These are phyloP conservation scores for Alternaria solani DNA, from an alignment of 2,329 filamentous ascomycete genomes.

Conservation along the genomic window DNA sequence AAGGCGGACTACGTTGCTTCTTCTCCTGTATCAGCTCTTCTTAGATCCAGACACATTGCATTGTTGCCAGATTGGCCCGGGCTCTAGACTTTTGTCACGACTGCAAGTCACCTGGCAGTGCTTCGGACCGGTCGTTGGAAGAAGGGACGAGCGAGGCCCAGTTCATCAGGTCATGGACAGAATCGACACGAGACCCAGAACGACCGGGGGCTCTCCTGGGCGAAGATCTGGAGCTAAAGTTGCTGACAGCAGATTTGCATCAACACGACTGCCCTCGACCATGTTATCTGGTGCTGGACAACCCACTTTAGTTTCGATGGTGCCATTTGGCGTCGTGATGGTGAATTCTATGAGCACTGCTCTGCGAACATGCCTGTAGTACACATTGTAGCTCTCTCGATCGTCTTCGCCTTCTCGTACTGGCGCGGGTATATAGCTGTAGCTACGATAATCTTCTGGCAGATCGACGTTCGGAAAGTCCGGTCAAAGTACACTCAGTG, in stretches of 20 bases:
- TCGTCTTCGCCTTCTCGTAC: not conserved
- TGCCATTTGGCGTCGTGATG: not conserved
- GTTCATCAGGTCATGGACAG: not conserved
- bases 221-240: not conserved
- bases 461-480: not conserved
- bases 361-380: not conserved
- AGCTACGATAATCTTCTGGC: not conserved
- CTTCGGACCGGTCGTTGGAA: too few relatives aligned
- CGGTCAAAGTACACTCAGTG: not conserved
- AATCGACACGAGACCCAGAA: not conserved
- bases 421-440: not conserved
- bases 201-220: not conserved
- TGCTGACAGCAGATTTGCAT: not conserved
- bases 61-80: too few relatives aligned
- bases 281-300: not conserved
- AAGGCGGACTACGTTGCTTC: too few relatives aligned
- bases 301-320: too few relatives aligned
- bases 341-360: not conserved
- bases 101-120: not conserved
- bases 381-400: not conserved
- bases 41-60: too few relatives aligned
- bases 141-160: too few relatives aligned
- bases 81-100: not conserved
- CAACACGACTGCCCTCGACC: not conserved
- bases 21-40: too few relatives aligned